Conservation (phyloP, 2,329 filamentous ascomycete genomes). For the Xylariaceae sp. region DNA sequence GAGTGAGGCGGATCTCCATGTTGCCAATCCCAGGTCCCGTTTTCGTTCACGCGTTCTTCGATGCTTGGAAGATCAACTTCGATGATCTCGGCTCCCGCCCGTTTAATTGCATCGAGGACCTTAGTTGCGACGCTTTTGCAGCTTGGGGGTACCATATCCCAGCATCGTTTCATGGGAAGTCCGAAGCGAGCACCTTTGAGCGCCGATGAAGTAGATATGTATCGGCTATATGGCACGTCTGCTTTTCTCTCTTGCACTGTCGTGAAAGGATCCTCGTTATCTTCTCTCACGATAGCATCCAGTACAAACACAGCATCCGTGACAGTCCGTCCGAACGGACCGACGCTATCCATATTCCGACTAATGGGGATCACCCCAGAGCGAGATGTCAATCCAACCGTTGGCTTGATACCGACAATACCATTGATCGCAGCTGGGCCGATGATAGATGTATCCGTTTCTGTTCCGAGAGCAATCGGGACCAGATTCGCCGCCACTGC, state of each 20-base stretch:
- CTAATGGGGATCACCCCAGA: conserved; percentile 57
- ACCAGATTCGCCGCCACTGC: conserved; percentile 61
- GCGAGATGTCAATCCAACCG: conserved; percentile 65
- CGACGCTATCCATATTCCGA: conserved; percentile 65
- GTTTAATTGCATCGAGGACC: conserved; percentile 50
- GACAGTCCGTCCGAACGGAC: conserved; percentile 63
- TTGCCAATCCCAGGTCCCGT: conserved; percentile 69
- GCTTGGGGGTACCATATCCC: conserved; percentile 55
- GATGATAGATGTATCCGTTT: conserved; percentile 70
- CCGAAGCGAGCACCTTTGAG: conserved; percentile 64
- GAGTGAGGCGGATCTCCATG: conserved; percentile 51
- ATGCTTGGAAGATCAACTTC: conserved; percentile 65
- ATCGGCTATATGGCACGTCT: conserved; percentile 53
- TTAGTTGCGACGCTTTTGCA: conserved; percentile 51
- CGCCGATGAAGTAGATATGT: conserved; percentile 49
- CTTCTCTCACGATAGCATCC: conserved; percentile 64
- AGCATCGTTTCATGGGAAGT: conserved; percentile 69
- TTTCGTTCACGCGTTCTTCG: conserved; percentile 57
- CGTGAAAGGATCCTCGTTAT: conserved; percentile 64
- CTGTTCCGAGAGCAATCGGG: conserved; percentile 65
- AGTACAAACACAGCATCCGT: conserved; percentile 63
- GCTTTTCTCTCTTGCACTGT: conserved; percentile 52
- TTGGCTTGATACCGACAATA: conserved; percentile 71
- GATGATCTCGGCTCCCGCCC: conserved; percentile 62
- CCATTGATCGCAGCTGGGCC: conserved; percentile 66